Conservation (phyloP, 163 green algal species). For the Coccomyxa subellipsoidea region DNA sequence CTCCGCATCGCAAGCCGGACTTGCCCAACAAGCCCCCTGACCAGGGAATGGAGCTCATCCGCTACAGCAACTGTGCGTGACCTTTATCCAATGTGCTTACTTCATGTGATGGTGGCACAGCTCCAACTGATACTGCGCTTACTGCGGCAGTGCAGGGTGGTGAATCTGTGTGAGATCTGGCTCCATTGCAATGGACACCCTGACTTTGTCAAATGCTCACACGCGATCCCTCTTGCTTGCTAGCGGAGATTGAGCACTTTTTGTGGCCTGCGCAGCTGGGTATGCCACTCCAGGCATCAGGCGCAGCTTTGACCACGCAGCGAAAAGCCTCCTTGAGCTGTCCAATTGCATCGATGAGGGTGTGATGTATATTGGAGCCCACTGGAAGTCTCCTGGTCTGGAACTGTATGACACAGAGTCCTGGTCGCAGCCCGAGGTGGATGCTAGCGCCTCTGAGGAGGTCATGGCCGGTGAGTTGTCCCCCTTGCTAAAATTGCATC, state of each 20-base stretch:
- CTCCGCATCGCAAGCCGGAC: neutral
- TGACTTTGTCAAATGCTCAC: too few species aligned
- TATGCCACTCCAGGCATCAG: neutral
- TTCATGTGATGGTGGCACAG: too few species aligned
- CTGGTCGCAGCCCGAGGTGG: neutral
- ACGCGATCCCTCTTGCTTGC: too few species aligned
- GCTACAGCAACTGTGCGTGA: neutral
- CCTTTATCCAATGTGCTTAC: too few species aligned
- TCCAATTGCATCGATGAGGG: neutral
- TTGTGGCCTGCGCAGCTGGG: too few species aligned
- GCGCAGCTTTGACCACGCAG: neutral
- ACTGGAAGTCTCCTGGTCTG: neutral
- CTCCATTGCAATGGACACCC: too few species aligned
- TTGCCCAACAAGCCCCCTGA: neutral
- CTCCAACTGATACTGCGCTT: too few species aligned
- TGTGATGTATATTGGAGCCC: neutral
- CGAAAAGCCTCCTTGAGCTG: neutral
- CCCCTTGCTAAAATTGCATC: neutral
- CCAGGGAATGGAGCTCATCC: neutral
- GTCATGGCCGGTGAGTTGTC: too few species aligned
- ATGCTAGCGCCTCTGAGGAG: neutral
- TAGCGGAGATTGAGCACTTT: too few species aligned
- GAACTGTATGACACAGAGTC: neutral
- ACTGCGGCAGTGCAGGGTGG: too few species aligned
- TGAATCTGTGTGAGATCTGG: too few species aligned